Base-by-base conservation (phyloP, 352 stramenopile genomes). In the Globisporangium apiculatum region DNA sequence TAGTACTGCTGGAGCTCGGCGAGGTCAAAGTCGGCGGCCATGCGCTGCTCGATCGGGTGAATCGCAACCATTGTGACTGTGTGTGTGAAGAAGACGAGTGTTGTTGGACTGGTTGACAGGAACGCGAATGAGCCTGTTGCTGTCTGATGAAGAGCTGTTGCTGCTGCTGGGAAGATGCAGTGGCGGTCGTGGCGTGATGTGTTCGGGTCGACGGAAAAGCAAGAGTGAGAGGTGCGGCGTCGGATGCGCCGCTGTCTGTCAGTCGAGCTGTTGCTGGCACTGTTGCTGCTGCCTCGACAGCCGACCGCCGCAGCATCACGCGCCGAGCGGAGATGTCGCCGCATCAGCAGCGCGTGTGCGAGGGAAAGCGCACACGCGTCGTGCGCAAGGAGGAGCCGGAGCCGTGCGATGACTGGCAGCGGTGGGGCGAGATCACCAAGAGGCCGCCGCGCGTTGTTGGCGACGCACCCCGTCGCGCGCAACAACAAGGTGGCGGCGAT, bases 1-100 rank as follows among this genome's bases (percentile, higher is more conserved):
- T 90, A 94, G 74, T 90, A 90, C 75, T 91, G 76, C 55, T 89
- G 82, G 24, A 94, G 79, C 64, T 94, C 75, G 38, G 74, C 69
- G 58, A 91, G 74, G 56, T 89, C 77, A 56, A 91, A 91, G 71
- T 91, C 77, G 37, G 81, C 79, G 58, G 76, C 79, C 47, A 71
- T 76, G 69, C 71, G 58, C 52, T 64, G 58, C 18, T 64, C 58
- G 51, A 64, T 48, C 37, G 58, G 58, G 45, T 64, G 58, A 18
- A 64, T 51, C 10, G 58, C 58, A 4, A 49, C 51, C 51, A 64
- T 52, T 52, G 51, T 7, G 42, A 24, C 49, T 37, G 6, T 31
- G 24, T 24, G 18, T 31, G 24, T 31, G 24, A 31, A 31, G 24
- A 31, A 31, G 24, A 31, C 24, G 24, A 56, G 57, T 24, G 11